Evolutionary conservation across 108 stramenopile genomes (phyloP), one percentile per base, ranked within the genome.

Genomic region (Seminavis robusta): DNA sequence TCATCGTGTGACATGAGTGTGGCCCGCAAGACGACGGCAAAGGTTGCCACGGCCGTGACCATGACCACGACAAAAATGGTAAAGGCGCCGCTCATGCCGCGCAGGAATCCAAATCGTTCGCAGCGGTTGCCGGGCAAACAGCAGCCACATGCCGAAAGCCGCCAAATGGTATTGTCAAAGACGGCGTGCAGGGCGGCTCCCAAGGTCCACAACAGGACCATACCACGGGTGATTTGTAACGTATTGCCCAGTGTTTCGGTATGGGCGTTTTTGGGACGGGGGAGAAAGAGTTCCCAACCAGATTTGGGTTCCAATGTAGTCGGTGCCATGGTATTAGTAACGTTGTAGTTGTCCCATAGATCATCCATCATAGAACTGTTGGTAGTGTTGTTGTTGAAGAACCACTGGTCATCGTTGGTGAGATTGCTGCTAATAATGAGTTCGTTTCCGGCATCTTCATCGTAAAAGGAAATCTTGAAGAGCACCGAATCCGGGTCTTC

Each of bases 161-260:
- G 67, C 83, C 83, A 84, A 4, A 80, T 67, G 21, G 49, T 13
- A 56, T 74, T 45, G 36, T 84, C 83, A 65, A 74, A 84, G 9
- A 37, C 9, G 17, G 73, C 65, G 44, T 84, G 78, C 6, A 69
- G 13, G 13, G 52, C 56, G 16, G 68, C 51, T 11, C 83, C 83
- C 0, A 80, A 49, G 2, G 79, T 78, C 69, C 76, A 77, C 16
- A 84, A 39, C 24, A 55, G 56, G 9, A 79, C 21, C 60, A 70
- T 61, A 8, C 79, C 74, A n/a, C 54, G 54, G 0, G 71, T 59
- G 11, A 84, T 29, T 20, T 65, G 52, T 4, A 77, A 27, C n/a
- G 65, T 24, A 0, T 47, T 15, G 24, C n/a, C 25, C 15, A 6
- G 3, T 26, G 6, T 20, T 25, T 20, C 10, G 21, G 16, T 15